Conservation (phyloP, 208 protist genomes). For the Leishmania braziliensis region DNA sequence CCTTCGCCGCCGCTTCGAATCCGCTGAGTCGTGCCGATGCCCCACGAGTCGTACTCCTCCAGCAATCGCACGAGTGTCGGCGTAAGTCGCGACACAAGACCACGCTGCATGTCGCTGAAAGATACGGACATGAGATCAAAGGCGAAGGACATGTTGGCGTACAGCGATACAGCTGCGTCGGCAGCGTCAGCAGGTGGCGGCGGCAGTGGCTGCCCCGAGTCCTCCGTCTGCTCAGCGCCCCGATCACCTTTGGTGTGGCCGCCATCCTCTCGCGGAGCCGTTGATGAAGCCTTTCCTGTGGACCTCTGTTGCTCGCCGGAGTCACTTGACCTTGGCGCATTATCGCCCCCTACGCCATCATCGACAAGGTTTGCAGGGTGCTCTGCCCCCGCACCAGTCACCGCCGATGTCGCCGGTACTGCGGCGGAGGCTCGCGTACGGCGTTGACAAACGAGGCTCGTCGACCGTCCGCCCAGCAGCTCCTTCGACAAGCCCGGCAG, state of each 20-base stretch:
- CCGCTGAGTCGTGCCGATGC: constrained; percentile 40
- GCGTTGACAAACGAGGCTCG: constrained; percentile 19
- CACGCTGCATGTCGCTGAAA: constrained; percentile 51
- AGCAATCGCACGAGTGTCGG: constrained; percentile 70
- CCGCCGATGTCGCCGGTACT: background rate
- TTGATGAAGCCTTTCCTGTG: background rate
- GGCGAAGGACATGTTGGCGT: constrained; percentile 71
- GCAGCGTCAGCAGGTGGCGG: background rate
- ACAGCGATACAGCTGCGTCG: background rate
- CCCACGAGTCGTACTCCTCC: constrained; percentile 90
- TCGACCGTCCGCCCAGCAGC: constrained; percentile 44
- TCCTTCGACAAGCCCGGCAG: constrained; percentile 64
- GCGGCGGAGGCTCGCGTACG: background rate
- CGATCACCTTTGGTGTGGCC: background rate
- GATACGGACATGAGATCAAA: constrained; percentile 90
- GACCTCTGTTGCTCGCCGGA: background rate
- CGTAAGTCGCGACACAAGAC: constrained; percentile 37
- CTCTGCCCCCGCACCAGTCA: background rate
- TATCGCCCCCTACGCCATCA: background rate
- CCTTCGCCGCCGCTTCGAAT: constrained; percentile 26
- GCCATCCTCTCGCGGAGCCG: background rate
- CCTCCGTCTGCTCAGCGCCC: background rate
- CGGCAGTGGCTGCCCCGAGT: background rate
- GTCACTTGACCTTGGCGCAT: background rate
- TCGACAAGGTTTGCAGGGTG: background rate